phyloP scores from a whole-genome alignment of 2,329 filamentous ascomycete species.

The Calonectria pauciramosa region DNA sequence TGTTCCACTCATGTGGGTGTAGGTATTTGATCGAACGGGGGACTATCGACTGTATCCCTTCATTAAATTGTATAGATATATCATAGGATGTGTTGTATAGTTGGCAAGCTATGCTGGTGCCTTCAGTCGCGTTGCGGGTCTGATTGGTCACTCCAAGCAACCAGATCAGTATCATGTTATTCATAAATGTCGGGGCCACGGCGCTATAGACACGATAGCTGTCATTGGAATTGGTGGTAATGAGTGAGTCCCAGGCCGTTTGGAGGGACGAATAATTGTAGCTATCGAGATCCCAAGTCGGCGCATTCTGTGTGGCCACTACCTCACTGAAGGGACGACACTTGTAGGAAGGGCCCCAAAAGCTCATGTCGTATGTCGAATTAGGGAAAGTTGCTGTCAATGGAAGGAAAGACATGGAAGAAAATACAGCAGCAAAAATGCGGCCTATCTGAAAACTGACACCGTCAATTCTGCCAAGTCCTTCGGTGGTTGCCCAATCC shows the following conservation, averaged over 20 bases:
- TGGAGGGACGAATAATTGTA: not conserved
- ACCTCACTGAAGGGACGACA: not conserved
- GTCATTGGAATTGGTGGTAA: not conserved
- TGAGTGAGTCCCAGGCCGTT: not conserved
- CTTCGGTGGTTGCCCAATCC: not conserved
- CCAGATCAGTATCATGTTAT: not conserved
- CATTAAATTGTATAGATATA: not conserved
- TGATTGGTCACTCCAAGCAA: not conserved
- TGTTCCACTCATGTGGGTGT: not conserved
- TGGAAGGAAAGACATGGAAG: not conserved
- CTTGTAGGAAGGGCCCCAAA: not conserved
- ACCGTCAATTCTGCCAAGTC: not conserved
- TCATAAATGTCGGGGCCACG: not conserved
- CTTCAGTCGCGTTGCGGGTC: not conserved
- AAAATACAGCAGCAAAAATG: not conserved
- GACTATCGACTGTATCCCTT: not conserved
- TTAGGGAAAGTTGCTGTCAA: not conserved
- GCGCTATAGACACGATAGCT: not conserved
- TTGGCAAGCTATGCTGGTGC: not conserved
- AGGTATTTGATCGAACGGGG: not conserved
- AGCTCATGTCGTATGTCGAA: not conserved
- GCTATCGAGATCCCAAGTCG: not conserved
- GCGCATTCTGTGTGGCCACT: not conserved
- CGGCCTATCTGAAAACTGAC: not conserved
- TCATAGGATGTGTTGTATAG: not conserved